Evolutionary conservation across 148 eudicot genomes (phyloP).

Genomic region (Persicaria tinctoria): DNA sequence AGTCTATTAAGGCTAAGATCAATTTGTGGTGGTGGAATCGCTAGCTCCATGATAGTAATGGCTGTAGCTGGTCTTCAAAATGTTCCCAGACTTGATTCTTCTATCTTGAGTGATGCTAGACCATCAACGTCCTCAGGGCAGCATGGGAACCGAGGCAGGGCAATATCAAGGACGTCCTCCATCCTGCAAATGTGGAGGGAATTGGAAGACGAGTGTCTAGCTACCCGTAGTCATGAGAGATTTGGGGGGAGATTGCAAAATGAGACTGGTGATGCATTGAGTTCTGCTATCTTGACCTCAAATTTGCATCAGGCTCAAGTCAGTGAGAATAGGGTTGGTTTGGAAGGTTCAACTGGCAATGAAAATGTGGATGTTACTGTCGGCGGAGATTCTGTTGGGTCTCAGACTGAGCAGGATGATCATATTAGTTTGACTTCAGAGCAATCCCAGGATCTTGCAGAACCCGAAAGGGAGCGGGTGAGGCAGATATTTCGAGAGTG

Average conservation of each 20-base stretch:
- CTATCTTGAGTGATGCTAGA: constrained; percentile 43
- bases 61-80: constrained; percentile 71
- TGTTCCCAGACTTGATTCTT: constrained; percentile 46
- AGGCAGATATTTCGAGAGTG: constrained; percentile 61
- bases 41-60: constrained; percentile 28
- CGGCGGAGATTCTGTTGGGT: constrained; percentile 20
- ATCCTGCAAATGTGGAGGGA: constrained; percentile 84
- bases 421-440: constrained; percentile 46
- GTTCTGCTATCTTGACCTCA: constrained; percentile 17
- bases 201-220: constrained; percentile 61
- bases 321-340: constrained; percentile 26
- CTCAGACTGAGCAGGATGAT: constrained; percentile 41
- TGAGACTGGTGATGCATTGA: constrained; percentile 24
- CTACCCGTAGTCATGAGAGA: constrained; percentile 29
- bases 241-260: constrained; percentile 23
- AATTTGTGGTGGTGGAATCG: neutral
- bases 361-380: constrained; percentile 30
- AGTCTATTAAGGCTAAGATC: neutral
- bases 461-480: constrained; percentile 58
- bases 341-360: constrained; percentile 31
- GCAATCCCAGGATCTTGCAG: constrained; percentile 59
- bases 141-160: constrained; percentile 31
- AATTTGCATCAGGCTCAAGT: constrained; percentile 21
- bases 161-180: constrained; percentile 52
- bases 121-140: constrained; percentile 31